These are phyloP conservation scores for Otatea glauca DNA, from an alignment of 176 grass and related monocot species.

Conservation along the genomic window DNA sequence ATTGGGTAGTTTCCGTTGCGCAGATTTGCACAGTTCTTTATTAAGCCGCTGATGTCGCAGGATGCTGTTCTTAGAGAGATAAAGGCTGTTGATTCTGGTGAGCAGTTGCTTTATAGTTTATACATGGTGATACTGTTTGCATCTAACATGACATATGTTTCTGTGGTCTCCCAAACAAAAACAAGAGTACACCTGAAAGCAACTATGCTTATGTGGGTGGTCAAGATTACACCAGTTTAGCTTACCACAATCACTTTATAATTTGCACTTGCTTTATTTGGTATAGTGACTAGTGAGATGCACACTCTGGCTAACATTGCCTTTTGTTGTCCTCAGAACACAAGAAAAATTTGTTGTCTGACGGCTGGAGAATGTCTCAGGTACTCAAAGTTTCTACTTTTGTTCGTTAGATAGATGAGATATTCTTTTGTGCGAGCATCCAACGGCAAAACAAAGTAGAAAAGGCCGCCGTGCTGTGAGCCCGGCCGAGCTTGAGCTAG, in stretches of 20 bases:
- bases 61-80: slow-evolving; percentile 98
- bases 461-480: background rate
- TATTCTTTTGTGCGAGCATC: background rate
- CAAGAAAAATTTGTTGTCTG: slow-evolving; percentile 91
- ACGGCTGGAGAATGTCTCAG: slow-evolving; percentile 76
- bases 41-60: slow-evolving; percentile 89
- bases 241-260: background rate
- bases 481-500: background rate
- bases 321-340: slow-evolving; percentile 59
- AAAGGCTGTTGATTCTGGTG: slow-evolving; percentile 98
- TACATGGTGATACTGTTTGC: slow-evolving; percentile 33
- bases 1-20: slow-evolving; percentile 38
- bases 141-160: slow-evolving; percentile 29
- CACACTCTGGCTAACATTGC: slow-evolving; percentile 1
- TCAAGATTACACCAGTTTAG: background rate
- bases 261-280: slow-evolving; percentile 18
- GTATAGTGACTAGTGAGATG: slow-evolving; percentile 10
- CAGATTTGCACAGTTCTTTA: slow-evolving; percentile 98
- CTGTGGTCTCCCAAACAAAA: background rate
- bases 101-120: slow-evolving; percentile 38
- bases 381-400: slow-evolving; percentile 46
- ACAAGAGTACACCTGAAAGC: background rate
- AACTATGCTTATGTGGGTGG: background rate
- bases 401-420: slow-evolving; percentile 17
- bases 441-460: background rate